Evolutionary conservation across 2,329 filamentous ascomycete genomes (phyloP).

Genomic region (Talaromyces sp.): DNA sequence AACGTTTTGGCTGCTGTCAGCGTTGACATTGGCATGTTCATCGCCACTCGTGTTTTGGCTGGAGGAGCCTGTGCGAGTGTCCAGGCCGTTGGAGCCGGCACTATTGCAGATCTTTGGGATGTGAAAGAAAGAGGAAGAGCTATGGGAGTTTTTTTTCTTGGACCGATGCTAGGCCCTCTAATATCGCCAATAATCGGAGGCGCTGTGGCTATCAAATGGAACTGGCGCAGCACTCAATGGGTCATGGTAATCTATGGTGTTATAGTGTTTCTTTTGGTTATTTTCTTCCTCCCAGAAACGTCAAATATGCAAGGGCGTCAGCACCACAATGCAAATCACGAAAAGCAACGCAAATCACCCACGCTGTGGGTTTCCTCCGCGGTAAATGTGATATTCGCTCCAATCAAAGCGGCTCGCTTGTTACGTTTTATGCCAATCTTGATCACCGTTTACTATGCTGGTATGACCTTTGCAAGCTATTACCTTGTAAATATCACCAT

Average conservation of each 20-base stretch:
- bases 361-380: not conserved
- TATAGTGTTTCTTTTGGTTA: conserved; percentile 32
- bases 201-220: conserved; percentile 58
- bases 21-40: conserved; percentile 65
- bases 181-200: conserved; percentile 73
- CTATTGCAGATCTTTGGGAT: conserved; percentile 77
- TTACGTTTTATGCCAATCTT: conserved; percentile 69
- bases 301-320: not conserved
- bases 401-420: not conserved
- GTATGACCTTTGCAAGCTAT: conserved; percentile 67
- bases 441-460: conserved; percentile 66
- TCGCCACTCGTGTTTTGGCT: conserved; percentile 66
- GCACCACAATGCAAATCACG: not conserved
- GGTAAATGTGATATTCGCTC: not conserved
- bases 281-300: conserved; percentile 42
- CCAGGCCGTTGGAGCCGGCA: conserved; percentile 76
- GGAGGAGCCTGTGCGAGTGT: conserved; percentile 75
- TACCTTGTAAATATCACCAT: conserved; percentile 75
- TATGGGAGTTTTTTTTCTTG: conserved; percentile 78
- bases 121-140: conserved; percentile 63
- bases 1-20: conserved; percentile 62
- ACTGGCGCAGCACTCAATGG: conserved; percentile 74
- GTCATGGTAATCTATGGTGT: conserved; percentile 66
- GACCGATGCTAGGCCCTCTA: conserved; percentile 67
- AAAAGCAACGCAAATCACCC: not conserved